phyloP scores from a whole-genome alignment of 2,329 filamentous ascomycete genomes.

The Exophiala oligosperma region DNA sequence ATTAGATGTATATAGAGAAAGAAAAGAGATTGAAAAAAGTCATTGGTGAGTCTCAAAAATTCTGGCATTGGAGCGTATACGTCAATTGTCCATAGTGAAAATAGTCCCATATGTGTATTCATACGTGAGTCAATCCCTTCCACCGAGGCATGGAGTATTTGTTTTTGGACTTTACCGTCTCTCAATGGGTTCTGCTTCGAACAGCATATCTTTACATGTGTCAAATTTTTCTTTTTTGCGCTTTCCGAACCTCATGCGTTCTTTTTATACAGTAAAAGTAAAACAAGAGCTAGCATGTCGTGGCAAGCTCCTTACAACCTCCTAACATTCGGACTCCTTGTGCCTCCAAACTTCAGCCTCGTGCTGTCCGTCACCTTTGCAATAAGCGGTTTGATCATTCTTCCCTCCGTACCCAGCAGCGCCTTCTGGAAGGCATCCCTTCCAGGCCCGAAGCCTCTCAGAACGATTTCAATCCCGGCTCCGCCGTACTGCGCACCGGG shows the following conservation, averaged over 20 bases:
- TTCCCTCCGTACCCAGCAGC: conserved; percentile 81
- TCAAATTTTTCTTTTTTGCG: not conserved
- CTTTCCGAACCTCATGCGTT: too few species aligned
- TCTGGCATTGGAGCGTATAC: too few species aligned
- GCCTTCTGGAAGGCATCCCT: conserved; percentile 89
- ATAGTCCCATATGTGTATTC: too few species aligned
- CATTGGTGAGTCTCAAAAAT: not conserved
- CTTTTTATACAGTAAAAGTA: not conserved
- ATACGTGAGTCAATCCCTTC: too few species aligned
- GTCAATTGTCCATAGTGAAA: too few species aligned
- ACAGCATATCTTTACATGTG: not conserved
- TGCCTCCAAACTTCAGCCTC: conserved; percentile 92
- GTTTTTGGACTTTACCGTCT: too few species aligned
- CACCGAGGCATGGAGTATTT: too few species aligned
- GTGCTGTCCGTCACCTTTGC: conserved; percentile 80
- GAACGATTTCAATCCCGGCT: conserved; percentile 71
- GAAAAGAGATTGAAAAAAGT: not conserved
- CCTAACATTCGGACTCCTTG: conserved; percentile 79
- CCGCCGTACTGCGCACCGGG: conserved; percentile 68
- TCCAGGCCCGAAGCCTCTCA: conserved; percentile 83
- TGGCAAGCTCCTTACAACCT: conserved; percentile 62
- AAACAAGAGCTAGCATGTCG: not conserved
- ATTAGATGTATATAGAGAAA: conserved; percentile 9
- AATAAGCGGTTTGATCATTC: conserved; percentile 71
- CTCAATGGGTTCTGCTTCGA: too few species aligned